A percentile compares a stretch with the other conserved stretches of the same genome.
Evolutionary conservation across 2,329 filamentous ascomycete genomes (phyloP).

Genomic region (Diaporthe citriasiana): DNA sequence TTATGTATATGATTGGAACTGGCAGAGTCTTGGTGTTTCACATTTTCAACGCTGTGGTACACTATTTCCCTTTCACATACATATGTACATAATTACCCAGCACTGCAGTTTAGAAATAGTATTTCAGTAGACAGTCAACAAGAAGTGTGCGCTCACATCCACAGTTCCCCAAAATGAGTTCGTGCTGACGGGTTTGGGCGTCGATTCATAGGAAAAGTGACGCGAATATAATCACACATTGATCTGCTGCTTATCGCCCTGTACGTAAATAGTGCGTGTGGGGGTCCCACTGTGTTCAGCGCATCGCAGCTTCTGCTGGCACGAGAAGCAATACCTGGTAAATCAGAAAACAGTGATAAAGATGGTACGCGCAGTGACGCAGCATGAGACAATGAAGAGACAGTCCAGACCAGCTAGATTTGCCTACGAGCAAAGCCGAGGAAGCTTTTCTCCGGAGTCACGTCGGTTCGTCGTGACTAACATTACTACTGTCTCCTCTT

Average conservation of each 20-base stretch:
- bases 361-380: background rate
- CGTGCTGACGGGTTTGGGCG: background rate
- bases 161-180: background rate
- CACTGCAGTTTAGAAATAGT: too few species aligned
- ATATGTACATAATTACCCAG: too few species aligned
- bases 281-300: background rate
- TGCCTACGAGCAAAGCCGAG: too few species aligned
- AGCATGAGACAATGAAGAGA: background rate
- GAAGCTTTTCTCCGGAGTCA: background rate
- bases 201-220: background rate
- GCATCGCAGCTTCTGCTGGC: too few species aligned
- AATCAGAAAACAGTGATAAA: background rate
- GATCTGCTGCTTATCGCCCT: background rate
- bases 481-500: background rate
- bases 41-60: background rate
- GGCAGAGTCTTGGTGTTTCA: background rate
- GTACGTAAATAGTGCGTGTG: background rate
- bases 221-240: too few species aligned
- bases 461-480: too few species aligned
- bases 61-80: too few species aligned
- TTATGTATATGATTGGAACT: background rate
- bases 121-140: too few species aligned
- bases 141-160: background rate
- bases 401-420: background rate
- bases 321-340: background rate